phyloP scores from a whole-genome alignment of 192 early-diverging fungal genomes.

The Entomortierella chlamydospora region DNA sequence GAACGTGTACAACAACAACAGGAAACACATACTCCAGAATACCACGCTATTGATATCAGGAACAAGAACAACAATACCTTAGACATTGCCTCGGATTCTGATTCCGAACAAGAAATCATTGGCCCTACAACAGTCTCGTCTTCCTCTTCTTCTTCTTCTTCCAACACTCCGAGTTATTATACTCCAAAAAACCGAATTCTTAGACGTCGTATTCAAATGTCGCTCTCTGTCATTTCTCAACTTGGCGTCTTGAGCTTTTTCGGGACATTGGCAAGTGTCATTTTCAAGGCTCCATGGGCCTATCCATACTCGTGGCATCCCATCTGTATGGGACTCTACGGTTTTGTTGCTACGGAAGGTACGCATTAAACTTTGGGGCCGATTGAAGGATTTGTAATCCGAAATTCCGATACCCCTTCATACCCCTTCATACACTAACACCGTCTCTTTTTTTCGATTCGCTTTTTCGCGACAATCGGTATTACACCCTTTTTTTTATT shows the following conservation, averaged over 20 bases:
- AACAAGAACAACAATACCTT: background rate
- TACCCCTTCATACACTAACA: too few relatives aligned
- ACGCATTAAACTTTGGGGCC: too few relatives aligned
- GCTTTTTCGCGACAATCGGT: too few relatives aligned
- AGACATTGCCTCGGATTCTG: background rate
- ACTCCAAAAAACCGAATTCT: background rate
- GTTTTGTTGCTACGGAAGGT: conserved; percentile 50
- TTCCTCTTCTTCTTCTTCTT: background rate
- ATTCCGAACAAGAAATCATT: background rate
- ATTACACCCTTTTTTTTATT: too few relatives aligned
- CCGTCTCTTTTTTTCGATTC: background rate
- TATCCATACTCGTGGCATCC: conserved; percentile 52
- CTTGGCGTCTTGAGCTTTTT: conserved; percentile 36
- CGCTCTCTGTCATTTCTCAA: conserved; percentile 25
- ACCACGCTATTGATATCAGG: background rate
- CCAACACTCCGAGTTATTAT: background rate
- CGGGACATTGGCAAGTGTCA: conserved; percentile 18
- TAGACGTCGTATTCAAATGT: background rate
- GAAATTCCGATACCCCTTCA: too few relatives aligned
- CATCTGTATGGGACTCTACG: conserved; percentile 50
- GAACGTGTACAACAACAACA: too few relatives aligned
- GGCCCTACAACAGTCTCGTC: background rate
- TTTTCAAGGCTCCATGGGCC: conserved; percentile 40
- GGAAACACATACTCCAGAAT: background rate
- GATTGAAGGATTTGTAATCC: background rate